Conservation (phyloP, 306 rosid species). For the Mimosa pudica region DNA sequence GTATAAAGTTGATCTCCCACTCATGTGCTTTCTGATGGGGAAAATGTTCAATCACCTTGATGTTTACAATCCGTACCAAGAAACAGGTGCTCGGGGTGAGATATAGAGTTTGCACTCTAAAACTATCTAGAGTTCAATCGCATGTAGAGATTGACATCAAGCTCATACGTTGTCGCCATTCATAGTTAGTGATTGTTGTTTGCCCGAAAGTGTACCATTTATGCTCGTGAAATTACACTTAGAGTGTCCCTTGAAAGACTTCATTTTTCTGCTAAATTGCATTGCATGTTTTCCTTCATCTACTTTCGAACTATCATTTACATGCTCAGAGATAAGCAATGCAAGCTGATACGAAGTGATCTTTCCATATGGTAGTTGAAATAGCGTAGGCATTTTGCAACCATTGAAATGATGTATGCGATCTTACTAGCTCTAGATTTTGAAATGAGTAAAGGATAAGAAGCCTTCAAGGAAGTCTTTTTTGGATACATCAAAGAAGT, state of each 20-base stretch:
- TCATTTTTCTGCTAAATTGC: slow-evolving; percentile 33
- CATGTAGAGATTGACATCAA: background rate
- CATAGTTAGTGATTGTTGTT: slow-evolving; percentile 9
- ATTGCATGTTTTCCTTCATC: slow-evolving; percentile 37
- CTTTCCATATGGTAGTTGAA: slow-evolving; percentile 52
- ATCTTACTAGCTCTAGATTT: slow-evolving; percentile 38
- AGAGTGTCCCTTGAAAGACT: background rate
- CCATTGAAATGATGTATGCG: slow-evolving; percentile 36
- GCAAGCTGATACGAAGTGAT: background rate
- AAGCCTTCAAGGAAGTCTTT: background rate
- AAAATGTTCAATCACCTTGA: slow-evolving; percentile 3
- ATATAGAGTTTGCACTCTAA: slow-evolving; percentile 50
- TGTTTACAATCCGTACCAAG: slow-evolving; percentile 20
- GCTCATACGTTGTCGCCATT: background rate
- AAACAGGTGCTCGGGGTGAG: slow-evolving; percentile 6
- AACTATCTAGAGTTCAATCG: background rate
- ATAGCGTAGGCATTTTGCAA: slow-evolving; percentile 43
- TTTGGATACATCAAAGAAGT: background rate
- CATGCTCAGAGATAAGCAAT: background rate
- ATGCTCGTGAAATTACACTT: background rate
- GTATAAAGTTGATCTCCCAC: background rate
- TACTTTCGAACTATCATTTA: slow-evolving; percentile 18
- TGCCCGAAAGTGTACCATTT: slow-evolving; percentile 52
- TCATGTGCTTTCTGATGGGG: background rate
- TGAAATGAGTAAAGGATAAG: background rate